Conservation (phyloP, 2,329 filamentous ascomycete genomes). For the Polytolypa hystricis region DNA sequence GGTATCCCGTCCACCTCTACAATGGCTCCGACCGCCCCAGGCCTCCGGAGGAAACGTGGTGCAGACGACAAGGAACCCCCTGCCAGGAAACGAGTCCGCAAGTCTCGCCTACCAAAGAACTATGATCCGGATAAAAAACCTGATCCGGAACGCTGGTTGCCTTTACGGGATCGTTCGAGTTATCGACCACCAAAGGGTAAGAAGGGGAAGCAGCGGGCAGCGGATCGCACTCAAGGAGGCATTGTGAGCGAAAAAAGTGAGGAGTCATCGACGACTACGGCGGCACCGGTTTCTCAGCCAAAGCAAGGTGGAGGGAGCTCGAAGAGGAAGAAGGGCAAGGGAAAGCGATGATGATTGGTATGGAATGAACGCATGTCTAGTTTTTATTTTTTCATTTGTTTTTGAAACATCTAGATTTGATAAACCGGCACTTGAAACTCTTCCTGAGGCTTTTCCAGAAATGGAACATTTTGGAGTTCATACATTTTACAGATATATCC, state of each 20-base stretch:
- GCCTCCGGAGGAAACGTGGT: constrained; percentile 28
- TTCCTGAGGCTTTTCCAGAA: too few relatives aligned
- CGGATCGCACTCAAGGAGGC: constrained; percentile 75
- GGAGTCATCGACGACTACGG: constrained; percentile 32
- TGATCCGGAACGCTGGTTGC: constrained; percentile 89
- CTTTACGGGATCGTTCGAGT: constrained; percentile 74
- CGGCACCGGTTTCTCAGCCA: constrained; percentile 19
- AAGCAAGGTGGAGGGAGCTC: constrained; percentile 26
- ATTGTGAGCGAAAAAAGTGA: constrained; percentile 62
- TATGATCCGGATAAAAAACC: constrained; percentile 63
- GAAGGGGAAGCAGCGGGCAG: constrained; percentile 76
- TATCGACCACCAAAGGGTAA: constrained; percentile 85
- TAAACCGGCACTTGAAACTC: too few relatives aligned
- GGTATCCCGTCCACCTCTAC: constrained; percentile 30
- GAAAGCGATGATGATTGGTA: constrained; percentile 38
- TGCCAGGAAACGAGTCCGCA: constrained; percentile 32
- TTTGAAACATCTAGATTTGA: too few relatives aligned
- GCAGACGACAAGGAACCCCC: constrained; percentile 23
- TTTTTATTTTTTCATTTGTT: too few relatives aligned
- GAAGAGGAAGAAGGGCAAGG: constrained; percentile 42
- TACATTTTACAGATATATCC: too few relatives aligned
- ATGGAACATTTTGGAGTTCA: too few relatives aligned
- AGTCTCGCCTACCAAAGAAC: constrained; percentile 38
- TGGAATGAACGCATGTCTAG: too few relatives aligned
- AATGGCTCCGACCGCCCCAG: constrained; percentile 19